Base-by-base conservation (phyloP, 805 yeast genomes). In the Hemisphaericaspora nanyangensis region DNA sequence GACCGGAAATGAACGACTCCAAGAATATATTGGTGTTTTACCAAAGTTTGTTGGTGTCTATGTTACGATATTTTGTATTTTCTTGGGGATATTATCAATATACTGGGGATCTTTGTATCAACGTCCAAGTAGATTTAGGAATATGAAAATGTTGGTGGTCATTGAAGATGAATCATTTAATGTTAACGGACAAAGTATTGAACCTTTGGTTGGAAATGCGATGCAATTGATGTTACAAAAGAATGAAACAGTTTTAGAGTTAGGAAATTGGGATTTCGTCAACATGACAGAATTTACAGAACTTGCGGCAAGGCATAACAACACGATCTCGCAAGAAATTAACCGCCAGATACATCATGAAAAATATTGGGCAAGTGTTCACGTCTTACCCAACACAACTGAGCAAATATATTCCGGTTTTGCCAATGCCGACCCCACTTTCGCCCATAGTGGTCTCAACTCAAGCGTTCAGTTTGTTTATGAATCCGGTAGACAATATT, bases 81-180 rank as follows among this genome's bases (percentile, higher is more conserved):
- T 56, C 40, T 37, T 60, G n/a, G 64, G 56, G 7, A 39, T 61
- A 6, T 51, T 65, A 29, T 53, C 65, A n/a, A 44, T 64, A 7
- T 65, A 64, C 42, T 65, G 70, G 70, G 70, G 65, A 6, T 47
- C 65, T 6, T 37, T 55, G 30, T 62, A 54, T 44, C 45, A 43
- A n/a, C 50, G 70, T 13, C 45, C 51, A 19, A 33, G 34, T 17
- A 48, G 70, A 6, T 50, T 53, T 28, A 39, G 33, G 29, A 58
- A 65, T 49, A 46, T 64, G 53, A 45, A 51, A 27, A 51, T 56
- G 49, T 48, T 65, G 46, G 60, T 63, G 16, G 63, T 63, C 8
- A 50, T 50, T 26, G 63, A 53, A 37, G 71, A 65, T 43, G 38
- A 40, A 12, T 30, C 40, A 29, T 49, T 57, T 18, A 19, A 18